Evolutionary conservation across 2,329 filamentous ascomycete species (phyloP).

Genomic region (Esteya vermicola): DNA sequence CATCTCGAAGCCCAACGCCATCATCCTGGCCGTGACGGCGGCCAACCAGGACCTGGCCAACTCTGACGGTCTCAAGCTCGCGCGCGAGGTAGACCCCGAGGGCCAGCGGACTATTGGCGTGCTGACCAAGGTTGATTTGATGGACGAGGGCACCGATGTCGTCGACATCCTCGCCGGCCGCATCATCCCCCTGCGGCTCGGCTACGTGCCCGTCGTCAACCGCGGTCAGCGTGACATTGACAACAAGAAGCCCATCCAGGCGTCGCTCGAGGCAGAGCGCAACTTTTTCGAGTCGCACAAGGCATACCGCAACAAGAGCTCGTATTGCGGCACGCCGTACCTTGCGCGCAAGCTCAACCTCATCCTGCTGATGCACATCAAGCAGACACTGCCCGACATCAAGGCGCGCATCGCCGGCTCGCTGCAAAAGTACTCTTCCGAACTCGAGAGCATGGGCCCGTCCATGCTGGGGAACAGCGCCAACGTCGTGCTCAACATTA

Average conservation of each 20-base stretch:
- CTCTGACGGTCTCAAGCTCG: constrained; percentile 91
- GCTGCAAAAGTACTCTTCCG: constrained; percentile 75
- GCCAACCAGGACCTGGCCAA: constrained; percentile 98
- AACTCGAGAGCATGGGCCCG: constrained; percentile 73
- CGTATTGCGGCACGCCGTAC: constrained; percentile 96
- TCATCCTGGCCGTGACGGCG: constrained; percentile 89
- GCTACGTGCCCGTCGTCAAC: constrained; percentile 94
- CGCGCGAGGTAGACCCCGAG: constrained; percentile 89
- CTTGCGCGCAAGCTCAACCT: constrained; percentile 92
- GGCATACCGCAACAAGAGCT: constrained; percentile 95
- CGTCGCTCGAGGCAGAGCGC: constrained; percentile 85
- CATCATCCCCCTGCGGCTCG: constrained; percentile 86
- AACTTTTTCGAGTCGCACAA: constrained; percentile 98
- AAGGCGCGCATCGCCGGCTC: constrained; percentile 93
- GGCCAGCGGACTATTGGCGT: constrained; percentile 93
- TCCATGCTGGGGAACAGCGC: constrained; percentile 92
- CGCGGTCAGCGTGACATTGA: constrained; percentile 96
- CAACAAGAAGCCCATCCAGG: constrained; percentile 88
- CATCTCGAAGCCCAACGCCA: constrained; percentile 97
- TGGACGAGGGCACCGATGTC: constrained; percentile 98
- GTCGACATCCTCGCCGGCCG: constrained; percentile 93
- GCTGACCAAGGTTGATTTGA: constrained; percentile 89
- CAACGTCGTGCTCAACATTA: constrained; percentile 96
- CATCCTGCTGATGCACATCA: constrained; percentile 99
- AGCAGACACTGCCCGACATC: constrained; percentile 96